These are phyloP conservation scores for Pichia sp. DNA, from an alignment of 1,139 yeast species.

Conservation along the genomic window DNA sequence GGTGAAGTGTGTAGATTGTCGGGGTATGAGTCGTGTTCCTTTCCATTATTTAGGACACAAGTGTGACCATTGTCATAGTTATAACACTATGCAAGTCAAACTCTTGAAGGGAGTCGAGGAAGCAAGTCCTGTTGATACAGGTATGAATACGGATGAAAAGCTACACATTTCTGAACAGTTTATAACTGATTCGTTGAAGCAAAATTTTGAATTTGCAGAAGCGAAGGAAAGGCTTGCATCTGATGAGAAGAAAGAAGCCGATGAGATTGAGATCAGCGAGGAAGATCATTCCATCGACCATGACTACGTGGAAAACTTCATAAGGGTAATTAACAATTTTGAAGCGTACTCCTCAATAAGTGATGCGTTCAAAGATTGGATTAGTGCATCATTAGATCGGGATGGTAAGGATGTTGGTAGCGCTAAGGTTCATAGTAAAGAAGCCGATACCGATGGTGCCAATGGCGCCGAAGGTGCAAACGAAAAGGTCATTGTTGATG, in stretches of 20 bases:
- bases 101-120: conserved; percentile 32
- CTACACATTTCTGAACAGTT: conserved; percentile 14
- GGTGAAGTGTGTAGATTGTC: conserved; percentile 83
- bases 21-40: conserved; percentile 68
- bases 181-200: conserved; percentile 25
- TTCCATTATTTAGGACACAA: conserved; percentile 85
- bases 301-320: conserved; percentile 30
- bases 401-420: conserved; percentile 4
- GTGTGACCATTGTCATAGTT: conserved; percentile 82
- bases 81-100: conserved; percentile 73
- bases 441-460: not conserved
- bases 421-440: not conserved
- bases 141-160: conserved; percentile 7
- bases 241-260: conserved; percentile 7
- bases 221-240: conserved; percentile 3
- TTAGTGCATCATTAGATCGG: conserved; percentile 20
- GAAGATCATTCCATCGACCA: conserved; percentile 22
- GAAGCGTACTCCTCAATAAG: conserved; percentile 31
- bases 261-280: conserved; percentile 7
- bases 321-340: conserved; percentile 31
- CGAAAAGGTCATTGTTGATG: not conserved
- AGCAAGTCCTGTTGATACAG: not conserved
- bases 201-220: conserved; percentile 30
- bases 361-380: conserved; percentile 34
- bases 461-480: not conserved